These are phyloP conservation scores for Spathaspora gorwiae DNA, from an alignment of 805 yeast species.

Conservation along the genomic window DNA sequence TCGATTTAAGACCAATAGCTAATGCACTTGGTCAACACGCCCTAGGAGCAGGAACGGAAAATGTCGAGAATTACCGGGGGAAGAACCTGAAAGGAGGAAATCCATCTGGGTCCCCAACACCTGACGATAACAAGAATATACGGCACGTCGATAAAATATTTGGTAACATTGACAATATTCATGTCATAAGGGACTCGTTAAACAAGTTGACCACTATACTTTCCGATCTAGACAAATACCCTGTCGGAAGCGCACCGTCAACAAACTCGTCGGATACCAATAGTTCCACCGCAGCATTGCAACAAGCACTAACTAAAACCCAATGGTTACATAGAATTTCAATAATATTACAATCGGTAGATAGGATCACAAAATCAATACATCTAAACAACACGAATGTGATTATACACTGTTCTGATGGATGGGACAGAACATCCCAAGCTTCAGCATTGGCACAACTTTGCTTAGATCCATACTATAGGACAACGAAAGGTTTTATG, in stretches of 20 bases:
- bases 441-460: conserved; percentile 77
- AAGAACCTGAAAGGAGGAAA: neutral
- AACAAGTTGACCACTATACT: conserved; percentile 57
- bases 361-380: conserved; percentile 73
- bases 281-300: conserved; percentile 25
- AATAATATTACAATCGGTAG: conserved; percentile 68
- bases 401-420: conserved; percentile 92
- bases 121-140: conserved; percentile 1
- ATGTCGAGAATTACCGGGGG: conserved; percentile 75
- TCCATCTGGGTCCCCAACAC: neutral
- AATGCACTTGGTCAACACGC: conserved; percentile 97
- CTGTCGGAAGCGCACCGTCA: conserved; percentile 11
- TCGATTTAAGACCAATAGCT: conserved; percentile 88
- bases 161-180: conserved; percentile 91
- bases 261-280: conserved; percentile 9
- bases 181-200: conserved; percentile 86
- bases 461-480: conserved; percentile 83
- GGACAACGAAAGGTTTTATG: conserved; percentile 86
- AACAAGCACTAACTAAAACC: conserved; percentile 55
- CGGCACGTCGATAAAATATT: conserved; percentile 62
- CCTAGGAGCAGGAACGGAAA: conserved; percentile 96
- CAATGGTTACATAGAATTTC: conserved; percentile 77
- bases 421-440: conserved; percentile 97
- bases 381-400: conserved; percentile 80
- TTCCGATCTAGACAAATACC: conserved; percentile 62